A percentile compares a stretch with the other conserved stretches of the same genome.
Conservation (phyloP, 2,329 filamentous ascomycete species). For the Pestalotiopsis sp. region DNA sequence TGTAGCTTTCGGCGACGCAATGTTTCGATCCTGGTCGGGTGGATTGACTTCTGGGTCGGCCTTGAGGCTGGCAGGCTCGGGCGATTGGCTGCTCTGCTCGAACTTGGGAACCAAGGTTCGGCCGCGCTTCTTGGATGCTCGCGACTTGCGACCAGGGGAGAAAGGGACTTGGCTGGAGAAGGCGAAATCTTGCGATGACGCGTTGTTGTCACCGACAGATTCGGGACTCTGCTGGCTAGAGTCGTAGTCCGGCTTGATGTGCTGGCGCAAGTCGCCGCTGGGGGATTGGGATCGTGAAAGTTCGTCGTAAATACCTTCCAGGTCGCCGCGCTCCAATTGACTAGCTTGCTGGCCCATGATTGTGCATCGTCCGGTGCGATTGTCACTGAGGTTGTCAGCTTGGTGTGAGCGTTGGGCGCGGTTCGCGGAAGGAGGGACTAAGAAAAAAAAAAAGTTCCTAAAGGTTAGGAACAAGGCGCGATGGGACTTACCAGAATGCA, state of each 20-base stretch:
- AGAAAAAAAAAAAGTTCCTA: background rate
- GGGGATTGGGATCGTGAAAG: background rate
- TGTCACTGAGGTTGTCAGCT: background rate
- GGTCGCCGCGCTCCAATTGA: background rate
- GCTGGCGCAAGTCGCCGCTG: background rate
- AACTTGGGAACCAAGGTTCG: background rate
- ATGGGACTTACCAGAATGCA: background rate
- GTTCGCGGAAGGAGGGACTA: background rate
- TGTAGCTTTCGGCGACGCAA: background rate
- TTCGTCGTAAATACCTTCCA: background rate
- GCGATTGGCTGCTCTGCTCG: background rate
- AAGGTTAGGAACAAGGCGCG: background rate
- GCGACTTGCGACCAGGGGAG: conserved; percentile 6
- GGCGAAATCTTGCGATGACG: conserved; percentile 7
- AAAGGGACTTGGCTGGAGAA: conserved; percentile 14
- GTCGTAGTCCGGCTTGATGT: background rate
- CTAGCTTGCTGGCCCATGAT: conserved; percentile 11
- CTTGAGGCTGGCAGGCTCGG: conserved; percentile 1
- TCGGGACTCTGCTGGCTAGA: background rate
- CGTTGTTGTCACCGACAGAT: background rate
- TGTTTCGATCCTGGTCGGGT: background rate
- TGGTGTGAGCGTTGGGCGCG: background rate
- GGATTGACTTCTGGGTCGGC: background rate
- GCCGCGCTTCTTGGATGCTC: background rate
- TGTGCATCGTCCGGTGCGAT: background rate